Conservation (phyloP, 176 grass and related monocot species). For the Alopecurus myosuroides region DNA sequence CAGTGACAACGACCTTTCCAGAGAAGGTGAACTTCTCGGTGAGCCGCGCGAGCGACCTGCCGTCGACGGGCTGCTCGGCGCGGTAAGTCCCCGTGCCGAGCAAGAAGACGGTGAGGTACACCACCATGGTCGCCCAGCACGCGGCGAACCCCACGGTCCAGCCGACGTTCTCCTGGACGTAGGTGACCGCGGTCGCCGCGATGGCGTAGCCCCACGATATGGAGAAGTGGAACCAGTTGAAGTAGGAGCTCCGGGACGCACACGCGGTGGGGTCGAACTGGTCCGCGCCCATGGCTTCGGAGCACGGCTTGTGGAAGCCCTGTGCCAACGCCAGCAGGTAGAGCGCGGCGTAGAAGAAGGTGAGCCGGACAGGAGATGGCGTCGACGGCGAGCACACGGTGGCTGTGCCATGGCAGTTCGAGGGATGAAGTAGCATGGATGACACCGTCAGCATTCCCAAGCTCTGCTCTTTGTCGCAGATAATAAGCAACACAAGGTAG, state of each 20-base stretch:
- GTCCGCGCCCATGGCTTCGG: slow-evolving; percentile 47
- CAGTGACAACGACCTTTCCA: neutral
- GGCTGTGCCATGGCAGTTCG: neutral
- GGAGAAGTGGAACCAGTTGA: slow-evolving; percentile 30
- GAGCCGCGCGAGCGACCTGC: neutral
- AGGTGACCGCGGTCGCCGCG: slow-evolving; percentile 14
- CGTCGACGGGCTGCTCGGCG: neutral
- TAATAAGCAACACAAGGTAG: no score
- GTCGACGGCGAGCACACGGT: neutral
- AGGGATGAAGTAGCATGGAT: neutral
- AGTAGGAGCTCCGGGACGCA: slow-evolving; percentile 34
- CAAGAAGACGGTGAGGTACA: slow-evolving; percentile 15
- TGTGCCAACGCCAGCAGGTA: slow-evolving; percentile 51
- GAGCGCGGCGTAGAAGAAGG: slow-evolving; percentile 38
- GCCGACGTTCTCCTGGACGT: slow-evolving; percentile 56
- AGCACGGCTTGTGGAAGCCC: slow-evolving; percentile 45
- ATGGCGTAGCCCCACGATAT: slow-evolving; percentile 21
- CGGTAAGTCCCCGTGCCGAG: slow-evolving; percentile 25
- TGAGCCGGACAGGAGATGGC: neutral
- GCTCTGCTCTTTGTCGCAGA: no score
- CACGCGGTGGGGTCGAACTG: slow-evolving; percentile 26
- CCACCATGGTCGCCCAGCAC: slow-evolving; percentile 28
- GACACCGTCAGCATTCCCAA: slow-evolving; percentile 50
- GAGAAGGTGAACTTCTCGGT: neutral
- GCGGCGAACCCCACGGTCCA: slow-evolving; percentile 46